Conservation (phyloP, 768 basidiomycete genomes). For the Ramaria sp. region DNA sequence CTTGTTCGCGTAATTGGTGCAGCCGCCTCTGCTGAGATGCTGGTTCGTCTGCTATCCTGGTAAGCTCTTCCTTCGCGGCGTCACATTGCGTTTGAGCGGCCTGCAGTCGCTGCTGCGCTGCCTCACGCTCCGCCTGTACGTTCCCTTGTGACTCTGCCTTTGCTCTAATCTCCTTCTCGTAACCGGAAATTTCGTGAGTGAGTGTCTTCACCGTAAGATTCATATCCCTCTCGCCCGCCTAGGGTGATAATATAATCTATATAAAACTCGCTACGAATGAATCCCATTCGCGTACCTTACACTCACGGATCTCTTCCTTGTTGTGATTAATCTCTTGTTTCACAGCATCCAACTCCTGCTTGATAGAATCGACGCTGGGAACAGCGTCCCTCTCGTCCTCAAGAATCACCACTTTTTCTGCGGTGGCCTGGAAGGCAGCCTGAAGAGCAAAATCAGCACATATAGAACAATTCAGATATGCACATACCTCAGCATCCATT, state of each 20-base stretch:
- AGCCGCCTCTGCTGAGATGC: background rate
- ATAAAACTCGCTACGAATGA: background rate
- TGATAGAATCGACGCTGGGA: conserved; percentile 40
- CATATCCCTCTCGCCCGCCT: conserved; percentile 47
- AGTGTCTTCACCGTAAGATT: conserved; percentile 27
- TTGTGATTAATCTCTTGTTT: conserved; percentile 35
- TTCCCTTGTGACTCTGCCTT: conserved; percentile 2
- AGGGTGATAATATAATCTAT: background rate
- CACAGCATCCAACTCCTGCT: conserved; percentile 24
- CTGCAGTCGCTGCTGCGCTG: background rate
- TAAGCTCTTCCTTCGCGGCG: background rate
- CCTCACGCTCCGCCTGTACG: background rate
- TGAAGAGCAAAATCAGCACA: conserved; percentile 14
- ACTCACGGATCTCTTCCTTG: conserved; percentile 30
- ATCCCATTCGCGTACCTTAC: conserved; percentile 29
- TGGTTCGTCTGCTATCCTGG: background rate
- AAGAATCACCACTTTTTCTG: conserved; percentile 24
- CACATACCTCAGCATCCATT: conserved; percentile 28
- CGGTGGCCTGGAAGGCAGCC: conserved; percentile 24
- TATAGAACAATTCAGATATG: background rate
- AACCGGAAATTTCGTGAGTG: conserved; percentile 23
- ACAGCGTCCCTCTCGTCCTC: conserved; percentile 32
- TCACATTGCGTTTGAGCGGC: background rate
- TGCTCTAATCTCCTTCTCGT: conserved; percentile 27
- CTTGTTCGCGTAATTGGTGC: conserved; percentile 30